Percentiles rank a stretch among this genome's conserved stretches.
Conservation (phyloP, 2,329 filamentous ascomycete species). For the Neofusicoccum sp. region DNA sequence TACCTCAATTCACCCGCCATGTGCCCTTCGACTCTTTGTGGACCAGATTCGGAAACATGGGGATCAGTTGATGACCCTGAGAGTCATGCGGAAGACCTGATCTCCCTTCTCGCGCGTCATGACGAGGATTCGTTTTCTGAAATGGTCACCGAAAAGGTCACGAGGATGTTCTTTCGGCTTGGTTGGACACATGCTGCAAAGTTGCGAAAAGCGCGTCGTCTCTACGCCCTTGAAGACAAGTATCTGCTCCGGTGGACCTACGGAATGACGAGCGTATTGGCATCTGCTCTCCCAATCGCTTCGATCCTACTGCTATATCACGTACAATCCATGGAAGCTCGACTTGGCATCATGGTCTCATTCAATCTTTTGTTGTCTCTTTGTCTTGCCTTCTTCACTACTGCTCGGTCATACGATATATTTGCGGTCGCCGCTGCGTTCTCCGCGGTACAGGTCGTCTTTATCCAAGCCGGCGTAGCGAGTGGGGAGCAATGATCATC, state of each 20-base stretch:
- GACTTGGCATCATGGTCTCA: background rate
- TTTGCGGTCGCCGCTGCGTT: conserved; percentile 10
- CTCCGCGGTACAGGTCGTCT: conserved; percentile 14
- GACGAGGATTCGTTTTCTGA: background rate
- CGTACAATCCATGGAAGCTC: background rate
- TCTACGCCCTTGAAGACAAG: background rate
- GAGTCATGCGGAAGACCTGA: background rate
- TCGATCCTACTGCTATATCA: conserved; percentile 3
- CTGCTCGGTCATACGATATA: background rate
- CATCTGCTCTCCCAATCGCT: background rate
- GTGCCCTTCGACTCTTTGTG: background rate
- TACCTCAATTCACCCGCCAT: background rate
- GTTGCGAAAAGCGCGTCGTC: background rate
- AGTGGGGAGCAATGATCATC: too few species aligned
- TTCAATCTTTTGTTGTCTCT: conserved; percentile 4
- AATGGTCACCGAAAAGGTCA: background rate
- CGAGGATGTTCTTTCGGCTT: too few species aligned
- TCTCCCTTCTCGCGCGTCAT: background rate
- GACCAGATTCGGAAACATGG: background rate
- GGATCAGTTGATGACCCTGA: background rate
- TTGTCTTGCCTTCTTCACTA: background rate
- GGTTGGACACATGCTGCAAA: too few species aligned
- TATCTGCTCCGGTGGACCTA: background rate
- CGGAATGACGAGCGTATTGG: background rate
- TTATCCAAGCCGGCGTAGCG: background rate